Base-by-base conservation (phyloP, 1,284 basidiomycete genomes). In the Volvariella surrecta region DNA sequence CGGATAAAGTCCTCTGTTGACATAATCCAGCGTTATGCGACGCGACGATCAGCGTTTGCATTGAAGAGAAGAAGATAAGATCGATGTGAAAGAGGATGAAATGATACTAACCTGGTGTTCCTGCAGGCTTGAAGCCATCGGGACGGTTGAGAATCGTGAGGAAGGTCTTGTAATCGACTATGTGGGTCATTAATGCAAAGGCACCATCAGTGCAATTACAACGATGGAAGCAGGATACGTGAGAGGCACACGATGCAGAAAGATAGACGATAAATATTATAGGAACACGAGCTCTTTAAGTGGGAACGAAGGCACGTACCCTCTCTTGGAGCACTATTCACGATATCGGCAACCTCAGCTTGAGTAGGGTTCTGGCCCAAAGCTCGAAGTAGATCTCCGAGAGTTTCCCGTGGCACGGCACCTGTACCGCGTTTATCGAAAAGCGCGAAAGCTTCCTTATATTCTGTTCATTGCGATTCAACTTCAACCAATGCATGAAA, bases 291-390 rank as follows among this genome's bases (percentile, higher is more conserved):
- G 31, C 21, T 28, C 7, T 34, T 16, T 22, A 40, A 10, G 45
- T 30, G 8, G 46, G 39, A 10, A 31, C 20, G 34, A n/a, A 35
- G 15, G 6, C 15, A 66, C 76, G 56, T 59, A 84, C 89, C 82
- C 50, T 93, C 89, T 48, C 80, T 70, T 18, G 88, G 87, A 6
- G 91, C 82, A 32, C 65, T 60, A 13, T 71, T 66, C 37, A 89
- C 79, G 49, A 98, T 82, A 22, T 92, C 86, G 6, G 79, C 77
- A 1, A 99, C 93, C 64, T 99, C 93, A 19, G 90, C 87, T 64
- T 99, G 95, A 0, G 96, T 99, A 4, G 95, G 95, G 64, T 99
- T 99, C 71, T 99, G 95, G 1, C 96, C 96, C 1, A 99, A 70
- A 0, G 93, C 92, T 40, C 96, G 82, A 15, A 99, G 70, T 4